These are phyloP conservation scores for Saccharomycopsis guyanensis DNA, from an alignment of 805 yeast species.

Conservation along the genomic window DNA sequence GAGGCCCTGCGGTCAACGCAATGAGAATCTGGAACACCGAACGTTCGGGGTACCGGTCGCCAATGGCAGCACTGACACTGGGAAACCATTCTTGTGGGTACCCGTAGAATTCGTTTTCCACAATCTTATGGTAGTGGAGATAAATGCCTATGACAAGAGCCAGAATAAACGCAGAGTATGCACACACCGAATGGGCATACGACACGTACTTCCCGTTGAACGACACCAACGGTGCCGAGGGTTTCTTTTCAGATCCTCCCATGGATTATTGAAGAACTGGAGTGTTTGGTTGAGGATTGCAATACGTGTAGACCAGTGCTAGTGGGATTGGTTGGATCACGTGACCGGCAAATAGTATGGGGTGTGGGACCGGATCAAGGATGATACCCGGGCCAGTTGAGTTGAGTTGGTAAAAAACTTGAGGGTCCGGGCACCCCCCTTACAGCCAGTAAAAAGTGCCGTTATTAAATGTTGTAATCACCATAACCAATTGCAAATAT, in stretches of 20 bases:
- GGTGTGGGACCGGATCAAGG: too few species aligned
- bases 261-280: too few species aligned
- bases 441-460: not conserved
- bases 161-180: constrained; percentile 63
- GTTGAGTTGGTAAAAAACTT: too few species aligned
- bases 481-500: too few species aligned
- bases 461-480: too few species aligned
- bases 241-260: not conserved
- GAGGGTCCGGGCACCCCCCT: too few species aligned
- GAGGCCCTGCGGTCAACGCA: constrained; percentile 89
- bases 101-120: constrained; percentile 75
- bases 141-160: constrained; percentile 70
- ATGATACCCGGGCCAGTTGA: too few species aligned
- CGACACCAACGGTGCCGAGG: constrained; percentile 16
- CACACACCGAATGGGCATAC: constrained; percentile 63
- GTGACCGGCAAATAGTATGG: too few species aligned
- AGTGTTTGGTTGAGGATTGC: too few species aligned
- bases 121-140: constrained; percentile 83
- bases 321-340: too few species aligned
- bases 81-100: constrained; percentile 99
- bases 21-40: constrained; percentile 85
- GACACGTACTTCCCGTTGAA: constrained; percentile 65
- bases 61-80: constrained; percentile 93
- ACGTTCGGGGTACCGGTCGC: constrained; percentile 94
- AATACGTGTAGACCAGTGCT: too few species aligned